Evolutionary conservation across 2,329 filamentous ascomycete genomes (phyloP), one percentile per base, ranked within the genome.

Genomic region (Thielaviopsis ethacetica): DNA sequence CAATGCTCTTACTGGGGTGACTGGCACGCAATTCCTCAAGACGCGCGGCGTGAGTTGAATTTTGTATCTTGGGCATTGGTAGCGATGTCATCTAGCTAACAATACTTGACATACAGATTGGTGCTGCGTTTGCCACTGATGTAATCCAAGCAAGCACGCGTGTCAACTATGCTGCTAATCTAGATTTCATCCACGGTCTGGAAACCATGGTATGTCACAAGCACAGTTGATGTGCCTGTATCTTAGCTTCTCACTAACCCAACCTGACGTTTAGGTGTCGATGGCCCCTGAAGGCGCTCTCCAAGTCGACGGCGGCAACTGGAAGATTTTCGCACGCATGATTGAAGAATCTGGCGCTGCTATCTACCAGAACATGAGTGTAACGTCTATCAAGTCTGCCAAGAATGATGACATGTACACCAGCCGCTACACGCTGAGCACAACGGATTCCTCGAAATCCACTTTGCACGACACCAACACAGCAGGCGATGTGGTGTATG

Each of bases 101-200:
- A 34, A 12, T 12, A 34, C 15, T 26, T 21, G 27, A 13, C 44
- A 38, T 10, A 3, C 13, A 82, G 66, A 82, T 96, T 59, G 75
- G 79, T 24, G 72, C 76, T 0, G 68, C 74, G 0, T 97, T 95
- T 68, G 76, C 84, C 0, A 80, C 81, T 15, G 88, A 98, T 56
- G 81, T 98, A 54, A 82, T 97, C 26, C 91, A 97, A 71, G 88
- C 91, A 1, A 86, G 84, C 60, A 96, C 93, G 0, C 80, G 93
- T 21, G 91, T 96, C 63, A 97, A 97, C 70, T 98, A 96, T 71
- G 93, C 87, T 0, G 88, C 91, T 54, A 96, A 97, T 65, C 71
- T 97, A 13, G 80, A 76, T n/a, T 74, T 82, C 41, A 93, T 97
- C 54, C 91, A 97, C 66, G 93, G 89, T 0, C 72, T 98, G 1